Evolutionary conservation across 306 rosid species (phyloP).

Genomic region (Quercus parvula): DNA sequence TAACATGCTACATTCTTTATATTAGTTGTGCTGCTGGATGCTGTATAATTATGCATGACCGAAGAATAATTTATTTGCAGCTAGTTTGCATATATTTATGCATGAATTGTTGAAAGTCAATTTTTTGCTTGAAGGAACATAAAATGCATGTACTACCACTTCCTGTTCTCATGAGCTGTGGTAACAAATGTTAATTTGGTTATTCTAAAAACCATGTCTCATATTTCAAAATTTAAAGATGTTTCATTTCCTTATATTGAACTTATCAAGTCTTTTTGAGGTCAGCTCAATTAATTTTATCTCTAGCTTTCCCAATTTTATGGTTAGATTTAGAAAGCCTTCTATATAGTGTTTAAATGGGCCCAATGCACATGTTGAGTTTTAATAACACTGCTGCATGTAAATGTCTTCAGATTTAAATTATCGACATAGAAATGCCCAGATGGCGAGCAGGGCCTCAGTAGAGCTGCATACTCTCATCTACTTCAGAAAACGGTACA

Average conservation of each 20-base stretch:
- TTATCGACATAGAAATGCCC: constrained; percentile 94
- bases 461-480: constrained; percentile 88
- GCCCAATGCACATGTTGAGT: not conserved
- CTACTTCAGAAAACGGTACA: constrained; percentile 74
- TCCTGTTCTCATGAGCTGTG: not conserved
- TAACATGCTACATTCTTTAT: not conserved
- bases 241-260: not conserved
- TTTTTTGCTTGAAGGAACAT: not conserved
- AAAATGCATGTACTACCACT: not conserved
- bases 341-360: not conserved
- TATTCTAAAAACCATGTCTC: not conserved
- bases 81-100: not conserved
- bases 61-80: not conserved
- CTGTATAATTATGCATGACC: not conserved
- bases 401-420: constrained; percentile 69
- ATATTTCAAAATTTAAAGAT: not conserved
- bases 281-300: not conserved
- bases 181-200: not conserved
- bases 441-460: constrained; percentile 94
- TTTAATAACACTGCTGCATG: constrained; percentile 9
- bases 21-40: not conserved
- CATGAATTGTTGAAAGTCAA: not conserved
- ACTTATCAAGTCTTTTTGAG: not conserved
- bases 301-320: not conserved
- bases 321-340: not conserved